phyloP scores from a whole-genome alignment of 495 filamentous ascomycete genomes.

The Aspergillus asperescens region DNA sequence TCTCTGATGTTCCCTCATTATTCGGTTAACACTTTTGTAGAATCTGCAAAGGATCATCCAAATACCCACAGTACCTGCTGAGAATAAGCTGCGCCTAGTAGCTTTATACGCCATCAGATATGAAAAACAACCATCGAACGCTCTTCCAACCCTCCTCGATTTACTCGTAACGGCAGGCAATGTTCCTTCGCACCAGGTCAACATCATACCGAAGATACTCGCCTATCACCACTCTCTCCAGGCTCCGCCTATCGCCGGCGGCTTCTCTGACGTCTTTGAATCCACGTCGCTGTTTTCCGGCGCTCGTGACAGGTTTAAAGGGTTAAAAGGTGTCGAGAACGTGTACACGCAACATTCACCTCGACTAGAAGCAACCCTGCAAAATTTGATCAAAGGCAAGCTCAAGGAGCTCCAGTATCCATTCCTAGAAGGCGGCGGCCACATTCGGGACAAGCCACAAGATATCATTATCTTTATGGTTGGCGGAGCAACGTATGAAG shows the following conservation, averaged over 20 bases:
- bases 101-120: slow-evolving; percentile 92
- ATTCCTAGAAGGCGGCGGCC: slow-evolving; percentile 79
- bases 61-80: slow-evolving; percentile 61
- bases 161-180: slow-evolving; percentile 71
- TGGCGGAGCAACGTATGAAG: slow-evolving; percentile 90
- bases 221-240: slow-evolving; percentile 81
- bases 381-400: slow-evolving; percentile 87
- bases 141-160: slow-evolving; percentile 76
- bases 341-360: slow-evolving; percentile 98
- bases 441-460: slow-evolving; percentile 89
- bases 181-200: slow-evolving; percentile 65
- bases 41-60: slow-evolving; percentile 80
- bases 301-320: slow-evolving; percentile 85
- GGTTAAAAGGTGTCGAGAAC: slow-evolving; percentile 94
- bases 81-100: slow-evolving; percentile 81
- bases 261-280: slow-evolving; percentile 87
- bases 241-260: slow-evolving; percentile 59
- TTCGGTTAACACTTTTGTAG: slow-evolving; percentile 34
- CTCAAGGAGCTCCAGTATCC: slow-evolving; percentile 81
- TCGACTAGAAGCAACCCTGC: slow-evolving; percentile 75
- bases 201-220: slow-evolving; percentile 70
- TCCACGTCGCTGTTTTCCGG: slow-evolving; percentile 86
- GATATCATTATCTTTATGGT: slow-evolving; percentile 93
- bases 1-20: not conserved
- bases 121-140: slow-evolving; percentile 73